These are phyloP conservation scores for Meyerozyma elateridarum DNA, from an alignment of 1,139 yeast genomes.

Conservation along the genomic window DNA sequence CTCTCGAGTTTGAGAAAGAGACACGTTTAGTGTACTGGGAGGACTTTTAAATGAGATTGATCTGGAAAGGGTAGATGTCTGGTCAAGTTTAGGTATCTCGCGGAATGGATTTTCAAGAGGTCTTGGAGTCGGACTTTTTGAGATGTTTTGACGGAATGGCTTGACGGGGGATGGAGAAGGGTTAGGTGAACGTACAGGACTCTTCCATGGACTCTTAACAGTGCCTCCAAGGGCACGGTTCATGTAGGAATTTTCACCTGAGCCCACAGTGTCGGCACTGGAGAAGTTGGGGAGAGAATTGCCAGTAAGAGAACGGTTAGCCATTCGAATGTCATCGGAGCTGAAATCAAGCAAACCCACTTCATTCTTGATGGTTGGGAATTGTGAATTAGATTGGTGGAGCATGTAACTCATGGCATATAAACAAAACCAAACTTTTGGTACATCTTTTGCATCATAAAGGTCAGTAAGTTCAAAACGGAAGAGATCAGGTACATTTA, in stretches of 20 bases:
- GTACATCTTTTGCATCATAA: constrained; percentile 87
- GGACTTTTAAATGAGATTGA: not conserved
- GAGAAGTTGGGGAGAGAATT: constrained; percentile 62
- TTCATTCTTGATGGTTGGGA: constrained; percentile 60
- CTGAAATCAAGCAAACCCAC: constrained; percentile 61
- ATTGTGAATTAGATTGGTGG: constrained; percentile 43
- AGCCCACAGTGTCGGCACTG: constrained; percentile 29
- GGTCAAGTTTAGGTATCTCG: constrained; percentile 3
- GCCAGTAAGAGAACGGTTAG: constrained; percentile 64
- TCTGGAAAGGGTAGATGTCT: not conserved
- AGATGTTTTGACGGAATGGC: too few relatives aligned
- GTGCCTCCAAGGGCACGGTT: constrained; percentile 8
- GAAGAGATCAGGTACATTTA: constrained; percentile 81
- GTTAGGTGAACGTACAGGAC: too few relatives aligned
- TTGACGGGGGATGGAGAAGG: too few relatives aligned
- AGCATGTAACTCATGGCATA: constrained; percentile 82
- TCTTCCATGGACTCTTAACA: not conserved
- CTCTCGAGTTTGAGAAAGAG: constrained; percentile 21
- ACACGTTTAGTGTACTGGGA: not conserved
- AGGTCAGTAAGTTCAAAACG: constrained; percentile 88
- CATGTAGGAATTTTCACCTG: constrained; percentile 7
- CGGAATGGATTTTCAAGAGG: constrained; percentile 8
- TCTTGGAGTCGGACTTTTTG: too few relatives aligned
- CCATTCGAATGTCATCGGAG: constrained; percentile 61
- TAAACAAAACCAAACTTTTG: constrained; percentile 89